Conservation (phyloP, 129 eudicot genomes). For the Heracleum sosnowskyi region DNA sequence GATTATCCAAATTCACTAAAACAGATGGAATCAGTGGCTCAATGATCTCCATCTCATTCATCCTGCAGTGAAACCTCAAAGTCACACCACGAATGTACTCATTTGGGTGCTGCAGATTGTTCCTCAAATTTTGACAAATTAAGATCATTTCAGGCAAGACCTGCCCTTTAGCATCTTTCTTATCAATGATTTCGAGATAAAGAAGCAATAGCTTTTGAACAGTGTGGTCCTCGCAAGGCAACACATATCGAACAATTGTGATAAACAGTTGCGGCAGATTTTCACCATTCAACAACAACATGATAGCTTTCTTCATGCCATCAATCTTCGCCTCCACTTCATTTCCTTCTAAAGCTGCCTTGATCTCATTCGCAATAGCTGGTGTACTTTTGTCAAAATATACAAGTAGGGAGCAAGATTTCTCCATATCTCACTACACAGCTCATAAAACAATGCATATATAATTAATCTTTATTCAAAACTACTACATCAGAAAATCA, state of each 20-base stretch:
- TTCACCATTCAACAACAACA: constrained; percentile 80
- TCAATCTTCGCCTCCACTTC: constrained; percentile 66
- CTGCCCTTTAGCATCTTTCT: constrained; percentile 63
- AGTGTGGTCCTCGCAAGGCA: constrained; percentile 84
- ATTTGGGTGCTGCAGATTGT: constrained; percentile 84
- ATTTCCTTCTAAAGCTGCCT: constrained; percentile 81
- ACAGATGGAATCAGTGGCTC: constrained; percentile 91
- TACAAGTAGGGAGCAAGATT: constrained; percentile 61
- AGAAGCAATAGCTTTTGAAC: constrained; percentile 72
- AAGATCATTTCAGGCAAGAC: constrained; percentile 89
- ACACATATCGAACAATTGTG: constrained; percentile 78
- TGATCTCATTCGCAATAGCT: constrained; percentile 82
- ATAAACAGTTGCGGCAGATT: constrained; percentile 87
- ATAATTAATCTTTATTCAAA: background rate
- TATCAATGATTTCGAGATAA: constrained; percentile 74
- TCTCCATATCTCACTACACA: constrained; percentile 50
- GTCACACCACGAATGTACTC: constrained; percentile 90
- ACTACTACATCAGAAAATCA: background rate
- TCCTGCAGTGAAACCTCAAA: constrained; percentile 72
- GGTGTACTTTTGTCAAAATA: constrained; percentile 92
- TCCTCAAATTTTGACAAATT: constrained; percentile 82
- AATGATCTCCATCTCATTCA: constrained; percentile 67
- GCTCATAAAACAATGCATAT: background rate
- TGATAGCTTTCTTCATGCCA: constrained; percentile 78
- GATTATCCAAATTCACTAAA: constrained; percentile 71